Evolutionary conservation across 1,284 basidiomycete genomes (phyloP), one percentile per base, ranked within the genome.

Genomic region (Rugosomyces carneus): DNA sequence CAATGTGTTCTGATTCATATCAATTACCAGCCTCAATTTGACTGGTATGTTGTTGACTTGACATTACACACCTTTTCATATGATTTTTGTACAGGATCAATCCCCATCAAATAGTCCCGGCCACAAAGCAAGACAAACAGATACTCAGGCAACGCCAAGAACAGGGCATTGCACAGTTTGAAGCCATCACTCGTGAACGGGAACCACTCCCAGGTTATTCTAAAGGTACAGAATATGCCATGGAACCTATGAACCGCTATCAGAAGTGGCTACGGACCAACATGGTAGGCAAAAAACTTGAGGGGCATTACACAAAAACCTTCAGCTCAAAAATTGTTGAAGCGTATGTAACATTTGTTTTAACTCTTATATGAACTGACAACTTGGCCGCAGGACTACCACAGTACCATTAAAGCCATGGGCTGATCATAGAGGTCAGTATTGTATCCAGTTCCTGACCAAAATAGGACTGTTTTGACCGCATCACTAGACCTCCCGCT

Each of bases 1-100:
- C n/a, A 52, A 37, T 0, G 15, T 39, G 32, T 41, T 16, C 38
- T 39, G 43, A 24, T 16, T 34, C 13, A 23, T 39, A 40, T 8
- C 3, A 13, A 31, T 26, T 44, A 23, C 3, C 46, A 84, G 81
- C 76, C 76, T 27, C 63, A 59, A 0, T 85, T 81, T 61, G 79
- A 85, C 40, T 85, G 81, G 82, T 80, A 48, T 45, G 59, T 54
- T 18, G 5, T 29, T 10, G n/a, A n/a, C n/a, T n/a, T n/a, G n/a
- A n/a, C n/a, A n/a, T n/a, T n/a, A n/a, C n/a, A n/a, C n/a, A n/a
- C n/a, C 40, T 18, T 20, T 9, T 21, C 3, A 15, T 43, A 13
- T 48, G 3, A 6, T 10, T 29, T 10, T 18, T 3, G 16, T 34
- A 34, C 27, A 82, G 79, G 80, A 59, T 62, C 13, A 75, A 78